Conservation (phyloP, 1,284 basidiomycete genomes). For the Tilletia caries region DNA sequence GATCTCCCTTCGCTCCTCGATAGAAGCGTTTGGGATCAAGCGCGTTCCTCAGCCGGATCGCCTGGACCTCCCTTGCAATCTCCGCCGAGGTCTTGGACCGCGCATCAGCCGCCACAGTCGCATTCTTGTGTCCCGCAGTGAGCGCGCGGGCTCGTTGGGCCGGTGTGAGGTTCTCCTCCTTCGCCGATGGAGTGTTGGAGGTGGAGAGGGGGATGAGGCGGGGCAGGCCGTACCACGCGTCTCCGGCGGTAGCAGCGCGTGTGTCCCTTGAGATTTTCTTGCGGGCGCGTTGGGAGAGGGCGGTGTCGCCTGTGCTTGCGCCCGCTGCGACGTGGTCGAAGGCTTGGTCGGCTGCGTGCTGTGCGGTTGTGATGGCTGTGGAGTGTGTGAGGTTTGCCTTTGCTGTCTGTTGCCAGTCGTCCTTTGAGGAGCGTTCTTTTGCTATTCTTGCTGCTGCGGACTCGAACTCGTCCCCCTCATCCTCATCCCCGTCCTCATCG, state of each 20-base stretch:
- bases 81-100: conserved; percentile 55
- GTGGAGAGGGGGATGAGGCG: not conserved
- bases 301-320: not conserved
- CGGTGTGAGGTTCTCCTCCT: not conserved
- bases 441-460: conserved; percentile 8
- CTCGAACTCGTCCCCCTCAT: conserved; percentile 16
- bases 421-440: not conserved
- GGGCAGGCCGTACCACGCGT: conserved; percentile 1
- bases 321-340: not conserved
- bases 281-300: not conserved
- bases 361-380: not conserved
- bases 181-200: not conserved
- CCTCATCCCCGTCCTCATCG: conserved; percentile 27
- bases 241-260: not conserved
- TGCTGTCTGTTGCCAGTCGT: not conserved
- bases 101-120: conserved; percentile 27
- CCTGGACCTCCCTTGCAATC: conserved; percentile 86
- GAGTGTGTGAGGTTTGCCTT: not conserved
- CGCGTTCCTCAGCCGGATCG: conserved; percentile 81
- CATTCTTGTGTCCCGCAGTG: conserved; percentile 6
- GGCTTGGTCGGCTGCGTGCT: not conserved
- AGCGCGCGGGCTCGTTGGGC: conserved; percentile 1
- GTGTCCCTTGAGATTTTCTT: not conserved
- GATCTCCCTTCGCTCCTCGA: conserved; percentile 61
- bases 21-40: conserved; percentile 96